Percentiles rank a stretch among this genome's conserved stretches.
Evolutionary conservation across 768 basidiomycete genomes (phyloP).

Genomic region (Calocera viscosa): DNA sequence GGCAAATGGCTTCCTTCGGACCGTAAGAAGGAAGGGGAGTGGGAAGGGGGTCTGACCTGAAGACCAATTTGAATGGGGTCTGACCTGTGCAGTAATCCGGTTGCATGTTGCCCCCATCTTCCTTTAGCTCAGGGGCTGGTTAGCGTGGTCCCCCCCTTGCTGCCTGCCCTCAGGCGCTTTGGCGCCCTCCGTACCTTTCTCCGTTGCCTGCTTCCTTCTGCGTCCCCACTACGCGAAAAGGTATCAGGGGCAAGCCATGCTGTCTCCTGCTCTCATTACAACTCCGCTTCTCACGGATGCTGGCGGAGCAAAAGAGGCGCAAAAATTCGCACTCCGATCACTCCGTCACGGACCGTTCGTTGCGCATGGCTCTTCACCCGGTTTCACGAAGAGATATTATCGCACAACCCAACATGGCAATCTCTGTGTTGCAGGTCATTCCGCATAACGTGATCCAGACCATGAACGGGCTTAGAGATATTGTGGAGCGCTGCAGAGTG

Average conservation of each 20-base stretch:
- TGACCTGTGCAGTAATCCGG: not conserved
- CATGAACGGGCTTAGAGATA: not conserved
- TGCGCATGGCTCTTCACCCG: not conserved
- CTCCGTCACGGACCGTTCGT: not conserved
- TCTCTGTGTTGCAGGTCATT: not conserved
- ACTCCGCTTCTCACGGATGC: conserved; percentile 2
- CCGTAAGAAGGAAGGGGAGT: conserved; percentile 5
- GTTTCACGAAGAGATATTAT: not conserved
- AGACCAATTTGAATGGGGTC: conserved; percentile 6
- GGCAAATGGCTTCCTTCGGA: conserved; percentile 4
- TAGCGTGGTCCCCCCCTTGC: not conserved
- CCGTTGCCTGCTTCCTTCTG: not conserved
- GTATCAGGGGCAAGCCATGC: conserved; percentile 2
- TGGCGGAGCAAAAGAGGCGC: conserved; percentile 7
- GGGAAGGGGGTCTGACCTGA: conserved; percentile 6
- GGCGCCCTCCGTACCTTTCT: not conserved
- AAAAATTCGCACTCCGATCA: conserved; percentile 8
- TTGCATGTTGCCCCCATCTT: conserved; percentile 2
- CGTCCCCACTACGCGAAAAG: not conserved
- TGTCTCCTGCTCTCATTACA: not conserved
- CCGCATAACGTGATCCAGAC: not conserved
- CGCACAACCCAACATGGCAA: not conserved
- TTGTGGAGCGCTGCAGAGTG: not conserved
- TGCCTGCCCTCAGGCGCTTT: not conserved
- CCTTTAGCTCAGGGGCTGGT: conserved; percentile 8